A percentile compares a stretch with the other conserved stretches of the same genome.
Conservation (phyloP, 148 eudicot genomes). For the Polygonum aviculare region DNA sequence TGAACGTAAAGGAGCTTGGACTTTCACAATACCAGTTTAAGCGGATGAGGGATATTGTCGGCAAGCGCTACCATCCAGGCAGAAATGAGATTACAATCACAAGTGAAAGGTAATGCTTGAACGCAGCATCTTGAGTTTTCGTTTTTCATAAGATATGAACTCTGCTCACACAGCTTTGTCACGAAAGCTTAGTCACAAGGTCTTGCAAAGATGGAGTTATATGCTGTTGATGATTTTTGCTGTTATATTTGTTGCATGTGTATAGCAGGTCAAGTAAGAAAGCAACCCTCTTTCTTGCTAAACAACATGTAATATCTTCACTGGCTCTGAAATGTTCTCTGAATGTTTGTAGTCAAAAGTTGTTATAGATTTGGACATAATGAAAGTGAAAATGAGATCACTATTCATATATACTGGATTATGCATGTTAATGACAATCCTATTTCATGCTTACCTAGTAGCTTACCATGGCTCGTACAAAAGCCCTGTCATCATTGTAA, state of each 20-base stretch:
- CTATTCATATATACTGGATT: background rate
- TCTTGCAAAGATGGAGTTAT: background rate
- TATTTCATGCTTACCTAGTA: background rate
- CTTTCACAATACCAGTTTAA: slow-evolving; percentile 72
- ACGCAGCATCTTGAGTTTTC: background rate
- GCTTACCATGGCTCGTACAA: background rate
- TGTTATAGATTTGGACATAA: background rate
- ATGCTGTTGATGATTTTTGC: background rate
- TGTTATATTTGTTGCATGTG: background rate
- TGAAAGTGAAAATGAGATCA: background rate
- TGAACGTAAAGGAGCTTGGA: slow-evolving; percentile 91
- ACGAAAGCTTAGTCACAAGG: background rate
- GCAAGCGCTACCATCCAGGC: slow-evolving; percentile 76
- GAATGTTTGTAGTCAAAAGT: background rate
- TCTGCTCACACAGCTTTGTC: background rate
- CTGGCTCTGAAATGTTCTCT: background rate
- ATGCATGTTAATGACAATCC: background rate
- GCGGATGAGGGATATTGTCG: slow-evolving; percentile 78
- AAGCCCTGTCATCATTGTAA: background rate
- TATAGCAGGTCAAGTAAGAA: background rate
- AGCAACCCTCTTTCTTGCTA: background rate
- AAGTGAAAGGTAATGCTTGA: slow-evolving; percentile 66
- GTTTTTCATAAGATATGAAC: background rate
- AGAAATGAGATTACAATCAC: slow-evolving; percentile 86
- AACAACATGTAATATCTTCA: background rate